Evolutionary conservation across 805 yeast genomes (phyloP), one percentile per base, ranked within the genome.

Genomic region (Blastobotrys americana): DNA sequence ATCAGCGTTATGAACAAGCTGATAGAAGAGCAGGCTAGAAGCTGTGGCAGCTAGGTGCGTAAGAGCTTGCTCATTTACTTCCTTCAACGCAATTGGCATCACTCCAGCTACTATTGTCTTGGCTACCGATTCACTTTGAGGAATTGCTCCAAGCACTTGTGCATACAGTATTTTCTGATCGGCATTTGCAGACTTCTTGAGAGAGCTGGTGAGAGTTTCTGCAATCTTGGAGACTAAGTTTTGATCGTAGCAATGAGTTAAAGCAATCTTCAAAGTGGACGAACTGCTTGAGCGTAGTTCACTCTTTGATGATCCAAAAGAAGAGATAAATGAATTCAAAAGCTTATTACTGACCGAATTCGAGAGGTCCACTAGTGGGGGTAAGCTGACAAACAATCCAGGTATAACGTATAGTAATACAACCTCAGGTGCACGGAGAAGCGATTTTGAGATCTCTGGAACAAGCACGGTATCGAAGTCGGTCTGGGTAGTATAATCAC

Each of bases 371-470:
- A 77, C 56, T 1, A 58, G 50, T 1, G 57, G 44, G 3, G 68
- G 44, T 42, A 70, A 23, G 5, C 63, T 48, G 1, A 35, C 33
- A 21, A 82, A 67, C 5, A 87, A 56, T 8, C 71, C 68, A 3
- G 79, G 74, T 2, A 83, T 59, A n/a, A 81, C 58, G 16, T 56
- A 52, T n/a, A 71, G 72, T 45, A 86, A 74, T 0, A 85, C 75
- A 33, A 68, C 61, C 56, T 87, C 96, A 0, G 96, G 82, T 2
- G 94, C 77, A 60, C 96, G 75, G 51, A 89, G 68, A 41, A 82
- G 69, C 1, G 89, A 75, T 58, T 83, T 86, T 55, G 84, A 89
- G 40, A 89, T 55, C 16, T 74, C 71, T 1, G 94, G 86, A 4
- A 78, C 62, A 15, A 83, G 55, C 4, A 51, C 42, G 1, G 62